Evolutionary conservation across 2,329 filamentous ascomycete genomes (phyloP), one percentile per base, ranked within the genome.

Genomic region (Ophiostoma quercus): DNA sequence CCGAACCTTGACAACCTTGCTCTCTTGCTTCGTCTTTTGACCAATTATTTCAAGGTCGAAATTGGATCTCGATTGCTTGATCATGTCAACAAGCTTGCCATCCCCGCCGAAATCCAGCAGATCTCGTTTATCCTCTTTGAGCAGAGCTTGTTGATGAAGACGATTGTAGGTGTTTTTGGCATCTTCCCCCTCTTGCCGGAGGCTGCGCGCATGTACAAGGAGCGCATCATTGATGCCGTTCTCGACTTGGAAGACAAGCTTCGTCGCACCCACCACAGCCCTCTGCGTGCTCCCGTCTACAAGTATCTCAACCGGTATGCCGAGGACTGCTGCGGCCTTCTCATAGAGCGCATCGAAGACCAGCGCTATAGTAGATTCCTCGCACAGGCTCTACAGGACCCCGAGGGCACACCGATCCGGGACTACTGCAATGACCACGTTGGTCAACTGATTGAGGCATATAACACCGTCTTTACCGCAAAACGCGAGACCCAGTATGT

Each of bases 21-120:
- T 22, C 88, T 94, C 54, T 84, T 99, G 1, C 80, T 99, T 71
- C 94, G 95, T 73, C 84, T 99, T 1, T 83, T 99, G 22, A 99
- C 94, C 0, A 98, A 95, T 71, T 99, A 99, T 78, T 99, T 99
- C 81, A 99, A 99, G 80, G 94, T 98, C 0, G 95, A 99, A 77
- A 99, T 99, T 69, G 96, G 95, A 7, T 87, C 92, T 29, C 88
- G 95, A 32, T 81, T 99, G n/a, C 84, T 99, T 11, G 94, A 98
- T 73, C 95, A 99, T 75, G 90, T 97, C 79, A 94, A 94, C 77
- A 87, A 90, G 12, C 93, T 99, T 73, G 94, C 94, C 0, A 93
- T 97, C 71, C 86, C 91, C 2, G 85, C 83, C 68, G 85, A 88
- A 16, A 82, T 98, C 74, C 94, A 98, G 77, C 92, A 94, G 76